phyloP scores from a whole-genome alignment of 768 basidiomycete species.

The Trametes meyenii region DNA sequence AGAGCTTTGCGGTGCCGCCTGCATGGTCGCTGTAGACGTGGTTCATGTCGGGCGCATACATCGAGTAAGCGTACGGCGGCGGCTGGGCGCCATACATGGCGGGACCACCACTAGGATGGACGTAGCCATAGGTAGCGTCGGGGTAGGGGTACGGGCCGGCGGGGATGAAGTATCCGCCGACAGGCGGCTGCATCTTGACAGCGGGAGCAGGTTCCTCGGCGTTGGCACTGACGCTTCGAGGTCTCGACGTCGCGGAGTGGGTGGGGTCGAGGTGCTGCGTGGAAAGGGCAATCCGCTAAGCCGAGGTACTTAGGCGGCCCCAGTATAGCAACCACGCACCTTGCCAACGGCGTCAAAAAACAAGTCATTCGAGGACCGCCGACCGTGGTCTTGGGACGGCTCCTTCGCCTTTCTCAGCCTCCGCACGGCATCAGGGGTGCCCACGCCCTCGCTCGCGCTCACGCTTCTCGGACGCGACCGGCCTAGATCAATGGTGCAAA shows the following conservation, averaged over 20 bases:
- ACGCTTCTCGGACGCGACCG: constrained; percentile 32
- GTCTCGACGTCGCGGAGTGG: constrained; percentile 17
- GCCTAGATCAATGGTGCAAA: constrained; percentile 21
- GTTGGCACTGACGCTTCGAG: constrained; percentile 26
- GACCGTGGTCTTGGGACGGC: constrained; percentile 33
- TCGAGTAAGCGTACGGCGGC: constrained; percentile 12
- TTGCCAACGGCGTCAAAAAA: constrained; percentile 43
- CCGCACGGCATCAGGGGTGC: constrained; percentile 22
- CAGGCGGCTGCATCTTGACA: constrained; percentile 14
- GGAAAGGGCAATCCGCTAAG: neutral
- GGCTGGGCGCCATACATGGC: constrained; percentile 13
- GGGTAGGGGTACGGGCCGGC: constrained; percentile 15
- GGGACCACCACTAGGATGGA: neutral
- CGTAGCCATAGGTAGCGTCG: constrained; percentile 8
- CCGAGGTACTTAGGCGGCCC: constrained; percentile 5
- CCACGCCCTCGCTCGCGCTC: constrained; percentile 35
- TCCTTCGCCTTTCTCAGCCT: constrained; percentile 20
- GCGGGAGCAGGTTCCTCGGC: constrained; percentile 16
- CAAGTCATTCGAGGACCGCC: constrained; percentile 41
- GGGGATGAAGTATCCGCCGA: constrained; percentile 3
- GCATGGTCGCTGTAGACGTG: neutral
- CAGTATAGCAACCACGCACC: constrained; percentile 17
- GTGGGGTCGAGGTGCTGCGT: constrained; percentile 16
- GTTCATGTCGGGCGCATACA: constrained; percentile 8
- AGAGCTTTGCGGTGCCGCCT: neutral